These are phyloP conservation scores for Turritis glabra DNA, from an alignment of 345 rosid genomes.

Conservation along the genomic window DNA sequence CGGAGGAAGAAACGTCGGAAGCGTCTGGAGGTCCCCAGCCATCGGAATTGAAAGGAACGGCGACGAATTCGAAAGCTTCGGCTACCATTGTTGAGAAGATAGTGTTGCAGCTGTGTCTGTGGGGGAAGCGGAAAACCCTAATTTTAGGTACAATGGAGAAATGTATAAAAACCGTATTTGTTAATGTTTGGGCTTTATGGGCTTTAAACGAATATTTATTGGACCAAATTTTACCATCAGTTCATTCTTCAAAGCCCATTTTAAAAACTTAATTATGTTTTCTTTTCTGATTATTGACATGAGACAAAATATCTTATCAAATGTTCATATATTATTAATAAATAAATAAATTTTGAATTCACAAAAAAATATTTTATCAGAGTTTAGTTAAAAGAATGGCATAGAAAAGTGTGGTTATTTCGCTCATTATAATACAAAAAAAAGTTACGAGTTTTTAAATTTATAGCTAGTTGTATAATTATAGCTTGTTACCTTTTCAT, in stretches of 20 bases:
- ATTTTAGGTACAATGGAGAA: not conserved
- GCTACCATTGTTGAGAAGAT: slow-evolving; percentile 34
- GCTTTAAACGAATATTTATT: not conserved
- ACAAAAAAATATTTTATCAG: too few species aligned
- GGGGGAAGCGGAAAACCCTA: slow-evolving; percentile 26
- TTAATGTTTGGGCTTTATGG: slow-evolving; percentile 1
- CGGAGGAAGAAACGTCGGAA: slow-evolving; percentile 27
- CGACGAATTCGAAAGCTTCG: slow-evolving; percentile 63
- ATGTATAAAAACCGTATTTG: not conserved
- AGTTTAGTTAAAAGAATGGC: too few species aligned
- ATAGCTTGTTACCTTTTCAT: too few species aligned
- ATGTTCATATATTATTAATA: not conserved
- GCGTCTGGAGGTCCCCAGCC: slow-evolving; percentile 86
- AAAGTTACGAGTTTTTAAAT: too few species aligned
- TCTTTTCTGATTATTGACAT: not conserved
- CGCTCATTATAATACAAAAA: too few species aligned
- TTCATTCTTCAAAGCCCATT: not conserved
- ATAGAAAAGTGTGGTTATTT: too few species aligned
- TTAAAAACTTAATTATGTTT: not conserved
- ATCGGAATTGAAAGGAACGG: slow-evolving; percentile 81
- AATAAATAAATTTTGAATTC: too few species aligned
- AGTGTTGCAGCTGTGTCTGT: not conserved
- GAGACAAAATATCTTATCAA: not conserved
- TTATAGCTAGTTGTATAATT: too few species aligned
- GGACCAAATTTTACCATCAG: not conserved